phyloP scores from a whole-genome alignment of 1,284 basidiomycete genomes.

The Microbotryum lychnidis-dioicae region DNA sequence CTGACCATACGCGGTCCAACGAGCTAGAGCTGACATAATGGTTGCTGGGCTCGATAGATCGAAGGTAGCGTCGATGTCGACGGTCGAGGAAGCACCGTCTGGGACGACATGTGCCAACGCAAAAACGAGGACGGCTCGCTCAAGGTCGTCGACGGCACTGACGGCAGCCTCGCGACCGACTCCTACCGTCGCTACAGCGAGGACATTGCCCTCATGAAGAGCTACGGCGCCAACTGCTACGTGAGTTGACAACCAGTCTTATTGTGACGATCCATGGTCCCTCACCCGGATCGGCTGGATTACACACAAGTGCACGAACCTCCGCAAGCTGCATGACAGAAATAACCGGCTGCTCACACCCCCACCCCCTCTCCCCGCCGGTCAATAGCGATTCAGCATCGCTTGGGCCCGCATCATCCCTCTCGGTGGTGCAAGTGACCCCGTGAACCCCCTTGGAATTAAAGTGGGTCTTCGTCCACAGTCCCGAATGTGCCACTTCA shows the following conservation, averaged over 20 bases:
- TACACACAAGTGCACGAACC: too few species aligned
- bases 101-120: slow-evolving; percentile 57
- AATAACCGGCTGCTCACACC: background rate
- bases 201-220: slow-evolving; percentile 56
- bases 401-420: slow-evolving; percentile 60
- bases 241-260: background rate
- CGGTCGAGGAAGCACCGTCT: slow-evolving; percentile 58
- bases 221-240: slow-evolving; percentile 53
- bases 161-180: slow-evolving; percentile 61
- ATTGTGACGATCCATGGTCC: too few species aligned
- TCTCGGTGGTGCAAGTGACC: slow-evolving; percentile 58
- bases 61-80: slow-evolving; percentile 55
- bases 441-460: slow-evolving; percentile 60
- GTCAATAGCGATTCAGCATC: slow-evolving; percentile 9
- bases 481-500: too few species aligned
- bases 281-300: too few species aligned
- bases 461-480: slow-evolving; percentile 31
- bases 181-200: slow-evolving; percentile 60
- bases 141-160: slow-evolving; percentile 56
- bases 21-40: too few species aligned
- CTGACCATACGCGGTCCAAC: too few species aligned
- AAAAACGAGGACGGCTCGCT: slow-evolving; percentile 46
- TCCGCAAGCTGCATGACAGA: too few species aligned
- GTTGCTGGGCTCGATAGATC: slow-evolving; percentile 45
- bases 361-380: background rate